These are phyloP conservation scores for Eragrostis curvula DNA, from an alignment of 176 grass and related monocot genomes.

Conservation along the genomic window DNA sequence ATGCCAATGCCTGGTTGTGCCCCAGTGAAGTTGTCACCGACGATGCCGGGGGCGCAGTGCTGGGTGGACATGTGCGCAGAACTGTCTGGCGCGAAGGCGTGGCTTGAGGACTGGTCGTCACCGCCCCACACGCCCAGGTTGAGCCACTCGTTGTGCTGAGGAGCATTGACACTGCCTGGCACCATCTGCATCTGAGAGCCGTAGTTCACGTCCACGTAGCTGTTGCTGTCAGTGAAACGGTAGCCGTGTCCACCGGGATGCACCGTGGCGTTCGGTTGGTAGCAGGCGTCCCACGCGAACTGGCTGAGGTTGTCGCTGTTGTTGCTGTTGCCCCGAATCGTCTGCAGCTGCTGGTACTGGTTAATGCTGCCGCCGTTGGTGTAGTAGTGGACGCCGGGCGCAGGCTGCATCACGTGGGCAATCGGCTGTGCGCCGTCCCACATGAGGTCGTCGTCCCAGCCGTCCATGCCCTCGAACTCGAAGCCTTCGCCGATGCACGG, in stretches of 20 bases:
- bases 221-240: not conserved
- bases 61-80: not conserved
- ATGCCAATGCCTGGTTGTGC: not conserved
- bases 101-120: not conserved
- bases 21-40: not conserved
- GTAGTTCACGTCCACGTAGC: not conserved
- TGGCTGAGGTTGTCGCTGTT: not conserved
- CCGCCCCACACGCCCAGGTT: not conserved
- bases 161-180: not conserved
- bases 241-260: not conserved
- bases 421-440: not conserved
- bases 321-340: conserved; percentile 3
- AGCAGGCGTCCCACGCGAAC: not conserved
- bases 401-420: conserved; percentile 1
- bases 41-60: not conserved
- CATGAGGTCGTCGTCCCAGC: not conserved
- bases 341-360: conserved; percentile 7
- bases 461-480: not conserved
- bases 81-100: not conserved
- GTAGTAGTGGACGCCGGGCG: not conserved
- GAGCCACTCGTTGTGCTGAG: not conserved
- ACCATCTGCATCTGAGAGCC: not conserved
- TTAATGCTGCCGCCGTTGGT: not conserved
- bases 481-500: not conserved
- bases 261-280: not conserved